Percentiles rank a stretch among this genome's conserved stretches.
Conservation (phyloP, 305 asterid genomes). For the Ilex paraguariensis region DNA sequence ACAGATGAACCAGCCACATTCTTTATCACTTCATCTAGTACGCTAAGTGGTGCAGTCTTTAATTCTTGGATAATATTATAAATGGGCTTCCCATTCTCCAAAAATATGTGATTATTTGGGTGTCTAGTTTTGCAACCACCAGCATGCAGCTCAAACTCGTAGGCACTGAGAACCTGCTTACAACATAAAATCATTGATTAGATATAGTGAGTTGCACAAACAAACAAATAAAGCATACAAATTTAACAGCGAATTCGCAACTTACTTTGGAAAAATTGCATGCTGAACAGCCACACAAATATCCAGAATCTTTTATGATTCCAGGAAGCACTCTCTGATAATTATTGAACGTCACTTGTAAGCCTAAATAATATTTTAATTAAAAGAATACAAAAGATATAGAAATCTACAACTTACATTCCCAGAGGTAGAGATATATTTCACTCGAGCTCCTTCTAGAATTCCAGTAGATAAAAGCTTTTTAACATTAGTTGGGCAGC, state of each 20-base stretch:
- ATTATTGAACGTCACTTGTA: constrained; percentile 16
- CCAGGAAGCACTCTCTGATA: constrained; percentile 73
- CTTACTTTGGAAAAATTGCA: constrained; percentile 90
- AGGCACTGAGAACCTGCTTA: constrained; percentile 74
- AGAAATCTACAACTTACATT: constrained; percentile 35
- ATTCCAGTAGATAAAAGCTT: constrained; percentile 79
- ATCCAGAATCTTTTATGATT: constrained; percentile 65
- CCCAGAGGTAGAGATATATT: constrained; percentile 54
- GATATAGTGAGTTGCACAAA: constrained; percentile 15
- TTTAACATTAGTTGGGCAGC: constrained; percentile 73
- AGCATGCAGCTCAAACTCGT: constrained; percentile 90
- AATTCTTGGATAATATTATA: constrained; percentile 69
- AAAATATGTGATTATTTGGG: constrained; percentile 85
- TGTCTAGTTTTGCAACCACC: constrained; percentile 74
- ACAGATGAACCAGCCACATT: constrained; percentile 81
- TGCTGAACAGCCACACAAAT: constrained; percentile 70
- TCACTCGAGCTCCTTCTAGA: constrained; percentile 89
- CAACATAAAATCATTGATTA: constrained; percentile 13
- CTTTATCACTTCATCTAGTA: constrained; percentile 64
- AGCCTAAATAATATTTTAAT: constrained; percentile 11
- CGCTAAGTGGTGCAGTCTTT: constrained; percentile 63
- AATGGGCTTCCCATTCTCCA: constrained; percentile 96
- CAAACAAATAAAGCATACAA: constrained; percentile 6
- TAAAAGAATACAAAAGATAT: constrained; percentile 7
- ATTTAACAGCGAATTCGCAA: constrained; percentile 12